phyloP scores from a whole-genome alignment of 1,284 basidiomycete species.

The Grifola frondosa region DNA sequence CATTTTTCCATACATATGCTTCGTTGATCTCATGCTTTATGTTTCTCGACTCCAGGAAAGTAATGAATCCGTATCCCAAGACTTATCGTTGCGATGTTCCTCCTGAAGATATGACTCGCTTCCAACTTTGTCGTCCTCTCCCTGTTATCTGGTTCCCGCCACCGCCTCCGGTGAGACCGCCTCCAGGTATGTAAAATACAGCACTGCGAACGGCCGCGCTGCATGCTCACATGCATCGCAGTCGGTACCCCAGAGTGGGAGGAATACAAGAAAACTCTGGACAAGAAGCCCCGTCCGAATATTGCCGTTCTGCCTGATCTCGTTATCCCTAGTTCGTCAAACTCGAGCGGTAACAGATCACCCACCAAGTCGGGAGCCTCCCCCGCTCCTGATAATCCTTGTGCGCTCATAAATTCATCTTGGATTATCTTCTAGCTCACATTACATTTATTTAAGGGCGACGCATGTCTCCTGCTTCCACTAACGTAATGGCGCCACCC shows the following conservation, averaged over 20 bases:
- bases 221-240: neutral
- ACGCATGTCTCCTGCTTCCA: too few relatives aligned
- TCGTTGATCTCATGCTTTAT: neutral
- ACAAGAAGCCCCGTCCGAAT: neutral
- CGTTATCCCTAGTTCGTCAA: too few relatives aligned
- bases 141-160: conserved; percentile 32
- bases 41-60: conserved; percentile 28
- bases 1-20: conserved; percentile 21
- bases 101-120: conserved; percentile 52
- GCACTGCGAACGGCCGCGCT: neutral
- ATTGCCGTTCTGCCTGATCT: too few relatives aligned
- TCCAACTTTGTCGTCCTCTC: conserved; percentile 56
- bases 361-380: too few relatives aligned
- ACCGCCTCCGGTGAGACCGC: conserved; percentile 8
- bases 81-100: conserved; percentile 54
- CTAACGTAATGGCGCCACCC: too few relatives aligned
- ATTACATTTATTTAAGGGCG: too few relatives aligned
- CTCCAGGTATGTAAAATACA: conserved; percentile 19
- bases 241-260: conserved; percentile 19
- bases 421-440: too few relatives aligned
- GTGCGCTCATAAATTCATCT: too few relatives aligned
- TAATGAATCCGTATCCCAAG: conserved; percentile 52
- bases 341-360: too few relatives aligned
- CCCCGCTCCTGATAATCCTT: too few relatives aligned
- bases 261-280: conserved; percentile 3